Base-by-base conservation (phyloP, 2,329 filamentous ascomycete species). In the Pyrenophora teres region DNA sequence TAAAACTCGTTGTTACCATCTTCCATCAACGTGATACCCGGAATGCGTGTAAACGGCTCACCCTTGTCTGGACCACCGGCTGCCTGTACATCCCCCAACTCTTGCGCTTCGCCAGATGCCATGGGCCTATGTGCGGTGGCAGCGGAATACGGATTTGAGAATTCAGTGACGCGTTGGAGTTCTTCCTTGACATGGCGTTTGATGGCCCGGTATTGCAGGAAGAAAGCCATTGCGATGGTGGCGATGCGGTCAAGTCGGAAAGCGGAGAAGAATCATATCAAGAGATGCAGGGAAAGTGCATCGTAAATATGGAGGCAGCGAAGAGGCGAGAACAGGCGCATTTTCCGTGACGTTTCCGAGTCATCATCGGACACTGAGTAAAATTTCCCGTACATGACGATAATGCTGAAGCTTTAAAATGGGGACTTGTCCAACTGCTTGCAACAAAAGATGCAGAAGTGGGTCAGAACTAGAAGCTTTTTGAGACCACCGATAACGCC, bases 21-120 rank as follows among this genome's bases (percentile, higher is more conserved):
- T 33, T 51, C 36, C 23, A 27, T 37, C 42, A 51, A 37, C 12
- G 48, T 51, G n/a, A 51, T 47, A 4, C 48, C 48, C 5, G 42
- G 31, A 18, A 51, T 51, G 42, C 21, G 37, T 37, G 42, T 32
- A 9, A 37, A 51, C 32, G 42, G 48, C 30, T 21, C 43, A 12
- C 48, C 37, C 19, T 51, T 46, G 10, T 23, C 16, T 12, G 25
- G 19, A 33, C 33, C 21, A 35, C 27, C 35, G 3, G 47, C 15
- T 13, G 18, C n/a, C 5, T 37, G 31, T 3, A 21, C 10, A n/a
- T 12, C 25, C 7, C 31, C 31, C 3, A 35, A n/a, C 12, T 31
- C 37, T 23, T 41, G 18, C 9, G n/a, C 23, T 31, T 25, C 48
- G 12, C 27, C n/a, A n/a, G 31, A 16, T 12, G 10, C 12, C 21